Evolutionary conservation across 768 basidiomycete species (phyloP), one percentile per base, ranked within the genome.

Genomic region (Trichaptum fuscoviolaceum): DNA sequence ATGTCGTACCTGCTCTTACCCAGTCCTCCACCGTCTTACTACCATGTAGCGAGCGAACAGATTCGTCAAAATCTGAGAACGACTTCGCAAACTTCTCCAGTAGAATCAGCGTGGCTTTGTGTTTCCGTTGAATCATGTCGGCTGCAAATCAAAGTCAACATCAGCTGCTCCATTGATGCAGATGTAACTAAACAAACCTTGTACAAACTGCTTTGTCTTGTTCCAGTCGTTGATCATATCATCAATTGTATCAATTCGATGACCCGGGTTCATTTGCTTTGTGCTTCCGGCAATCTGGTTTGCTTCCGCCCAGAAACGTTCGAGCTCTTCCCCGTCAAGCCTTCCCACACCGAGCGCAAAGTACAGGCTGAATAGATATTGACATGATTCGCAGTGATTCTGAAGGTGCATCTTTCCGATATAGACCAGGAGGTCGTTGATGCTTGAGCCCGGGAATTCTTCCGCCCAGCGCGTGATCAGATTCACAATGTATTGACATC

Each of bases 291-390:
- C 69, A 10, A 64, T 64, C 64, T 67, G 65, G 30, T 73, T 73
- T 10, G 67, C 36, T 64, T 64, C 63, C 1, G 68, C 58, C 72
- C 72, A 73, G n/a, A 66, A 63, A 1, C 71, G 24, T 34, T 74
- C 73, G 0, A 71, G 64, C 1, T 65, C 71, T 59, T 74, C 73
- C 0, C 73, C 73, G 60, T 73, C 69, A 15, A 67, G 72, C 5
- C 69, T 20, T 6, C 73, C 71, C 7, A 64, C 69, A 20, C 70
- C 63, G 9, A 59, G 59, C 2, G 63, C 64, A 36, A 58, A 71
- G 57, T 73, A 71, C 63, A 73, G 64, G 5, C 71, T 73, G 57
- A 52, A 72, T 7, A 30, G 18, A 20, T 57, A 62, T 42, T 65
- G 66, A 67, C 72, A 73, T 1, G 18, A 27, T 18, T 57, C 35